Evolutionary conservation across 2,329 filamentous ascomycete species (phyloP).

Genomic region (Colletotrichum agaves): DNA sequence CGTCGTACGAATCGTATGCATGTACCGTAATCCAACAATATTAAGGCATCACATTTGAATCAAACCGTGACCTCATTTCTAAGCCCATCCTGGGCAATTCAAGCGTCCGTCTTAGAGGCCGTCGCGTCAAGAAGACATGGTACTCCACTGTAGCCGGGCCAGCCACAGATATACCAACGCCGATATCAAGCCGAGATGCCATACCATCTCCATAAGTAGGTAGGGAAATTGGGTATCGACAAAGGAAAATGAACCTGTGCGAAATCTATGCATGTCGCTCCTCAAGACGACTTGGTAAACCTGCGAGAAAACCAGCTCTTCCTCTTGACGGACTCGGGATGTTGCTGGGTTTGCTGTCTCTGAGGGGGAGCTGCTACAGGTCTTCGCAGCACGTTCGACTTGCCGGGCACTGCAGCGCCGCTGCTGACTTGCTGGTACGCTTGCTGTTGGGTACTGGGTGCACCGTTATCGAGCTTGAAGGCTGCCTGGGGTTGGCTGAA

Average conservation of each 20-base stretch:
- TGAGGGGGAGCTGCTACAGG: conserved; percentile 33
- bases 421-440: conserved; percentile 15
- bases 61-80: background rate
- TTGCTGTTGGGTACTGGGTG: conserved; percentile 13
- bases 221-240: conserved; percentile 39
- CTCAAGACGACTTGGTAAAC: conserved; percentile 72
- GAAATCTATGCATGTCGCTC: conserved; percentile 15
- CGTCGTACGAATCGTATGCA: conserved; percentile 39
- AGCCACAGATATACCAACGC: background rate
- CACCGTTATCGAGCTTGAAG: conserved; percentile 44
- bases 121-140: background rate
- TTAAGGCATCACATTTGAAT: conserved; percentile 13
- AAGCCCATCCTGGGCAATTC: background rate
- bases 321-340: conserved; percentile 71
- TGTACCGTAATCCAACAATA: conserved; percentile 37
- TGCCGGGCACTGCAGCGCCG: conserved; percentile 11
- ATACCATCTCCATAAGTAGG: conserved; percentile 5
- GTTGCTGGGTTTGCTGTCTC: conserved; percentile 40
- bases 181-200: conserved; percentile 5
- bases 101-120: background rate
- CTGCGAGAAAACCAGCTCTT: conserved; percentile 90
- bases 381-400: conserved; percentile 42
- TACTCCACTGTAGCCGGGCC: background rate
- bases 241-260: conserved; percentile 19
- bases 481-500: conserved; percentile 56